Evolutionary conservation across 139 green algal species (phyloP), one percentile per base, ranked within the genome.

Genomic region (Trebouxia sp.): DNA sequence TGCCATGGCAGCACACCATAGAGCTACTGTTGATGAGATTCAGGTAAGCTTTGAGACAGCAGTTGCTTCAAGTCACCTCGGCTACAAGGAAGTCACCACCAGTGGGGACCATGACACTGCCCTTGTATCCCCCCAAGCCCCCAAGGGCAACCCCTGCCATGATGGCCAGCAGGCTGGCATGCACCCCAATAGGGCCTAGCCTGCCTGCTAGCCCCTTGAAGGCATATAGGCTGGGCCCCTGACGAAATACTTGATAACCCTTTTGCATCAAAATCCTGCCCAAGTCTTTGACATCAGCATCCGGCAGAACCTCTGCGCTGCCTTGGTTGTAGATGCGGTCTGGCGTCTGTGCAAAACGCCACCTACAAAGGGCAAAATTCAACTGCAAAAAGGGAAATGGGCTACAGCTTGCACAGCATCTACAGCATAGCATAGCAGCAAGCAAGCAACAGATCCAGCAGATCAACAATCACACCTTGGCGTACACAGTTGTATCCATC

Each of bases 181-280:
- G 97, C 53, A 99, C 97, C 6, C 94, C 96, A 53, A 99, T 98
- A 30, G 97, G 97, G 0, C 92, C 97, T 17, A 98, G 66, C 43
- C 93, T 89, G 35, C 97, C 97, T 26, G 91, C 90, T 41, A 99
- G 85, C 8, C 96, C 96, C 84, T 98, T 98, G 91, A 99, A 99
- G 0, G 88, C 97, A 85, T 99, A 99, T 83, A 99, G 83, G 50
- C 85, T 80, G 3, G 83, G 79, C 11, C 88, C 90, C 53, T 92
- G 84, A n/a, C 95, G 26, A 69, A 98, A 99, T 5, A 98, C 91
- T 85, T 98, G 91, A 88, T 97, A 98, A 0, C 91, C 89, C 22
- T 84, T 91, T 6, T 47, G 48, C 1, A 28, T n/a, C 32, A 98
- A 88, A 4, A 85, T 11, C 0, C 17, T 10, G 0, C 85, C 94